phyloP scores from a whole-genome alignment of 305 asterid species.

The Fraxinus floribunda region DNA sequence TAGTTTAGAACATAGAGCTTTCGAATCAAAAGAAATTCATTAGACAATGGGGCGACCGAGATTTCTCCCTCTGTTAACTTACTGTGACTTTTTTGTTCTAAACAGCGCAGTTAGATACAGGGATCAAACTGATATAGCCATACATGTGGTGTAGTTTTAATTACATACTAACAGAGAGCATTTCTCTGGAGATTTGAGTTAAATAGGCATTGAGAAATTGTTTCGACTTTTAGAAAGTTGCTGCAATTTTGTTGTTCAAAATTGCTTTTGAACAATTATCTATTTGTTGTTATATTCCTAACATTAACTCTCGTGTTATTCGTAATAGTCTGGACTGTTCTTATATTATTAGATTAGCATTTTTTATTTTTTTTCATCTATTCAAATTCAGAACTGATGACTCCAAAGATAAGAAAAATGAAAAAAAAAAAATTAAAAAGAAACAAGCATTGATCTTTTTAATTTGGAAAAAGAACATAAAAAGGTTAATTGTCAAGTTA shows the following conservation, averaged over 20 bases:
- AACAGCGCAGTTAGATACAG: conserved; percentile 24
- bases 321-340: neutral
- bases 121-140: neutral
- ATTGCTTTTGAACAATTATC: neutral
- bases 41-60: conserved; percentile 4
- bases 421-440: too few species aligned
- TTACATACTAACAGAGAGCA: neutral
- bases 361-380: too few species aligned
- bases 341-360: too few species aligned
- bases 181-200: neutral
- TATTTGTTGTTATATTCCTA: neutral
- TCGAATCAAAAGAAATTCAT: neutral
- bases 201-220: neutral
- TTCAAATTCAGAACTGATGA: too few species aligned
- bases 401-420: too few species aligned
- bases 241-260: neutral
- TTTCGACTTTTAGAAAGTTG: neutral
- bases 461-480: too few species aligned
- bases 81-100: conserved; percentile 17
- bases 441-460: too few species aligned
- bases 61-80: neutral
- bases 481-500: neutral
- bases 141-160: neutral
- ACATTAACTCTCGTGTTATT: neutral
- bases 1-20: conserved; percentile 32